phyloP scores from a whole-genome alignment of 2,329 filamentous ascomycete species.

The Colletotrichum godetiae region DNA sequence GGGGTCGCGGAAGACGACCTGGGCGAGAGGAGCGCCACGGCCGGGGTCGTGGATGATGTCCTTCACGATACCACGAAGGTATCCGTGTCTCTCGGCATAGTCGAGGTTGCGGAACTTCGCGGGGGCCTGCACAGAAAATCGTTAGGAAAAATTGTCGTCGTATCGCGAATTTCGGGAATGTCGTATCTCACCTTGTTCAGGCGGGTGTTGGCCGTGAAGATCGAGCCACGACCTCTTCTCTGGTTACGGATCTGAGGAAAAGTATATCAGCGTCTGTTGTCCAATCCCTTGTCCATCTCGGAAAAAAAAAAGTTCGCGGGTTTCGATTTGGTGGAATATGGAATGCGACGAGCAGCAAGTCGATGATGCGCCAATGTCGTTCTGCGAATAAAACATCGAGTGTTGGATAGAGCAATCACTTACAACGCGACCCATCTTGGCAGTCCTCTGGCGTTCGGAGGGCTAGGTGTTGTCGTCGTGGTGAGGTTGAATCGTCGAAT shows the following conservation, averaged over 20 bases:
- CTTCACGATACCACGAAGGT: constrained; percentile 97
- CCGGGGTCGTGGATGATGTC: constrained; percentile 99
- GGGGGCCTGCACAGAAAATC: constrained; percentile 43
- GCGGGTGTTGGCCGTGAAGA: constrained; percentile 82
- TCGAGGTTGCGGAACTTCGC: constrained; percentile 97
- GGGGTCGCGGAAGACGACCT: constrained; percentile 96
- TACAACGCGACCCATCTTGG: constrained; percentile 66
- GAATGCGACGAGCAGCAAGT: constrained; percentile 14
- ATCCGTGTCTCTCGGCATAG: constrained; percentile 96
- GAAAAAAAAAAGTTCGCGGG: constrained; percentile 26
- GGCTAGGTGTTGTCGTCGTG: constrained; percentile 36
- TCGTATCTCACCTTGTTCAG: constrained; percentile 92
- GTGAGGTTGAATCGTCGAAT: constrained; percentile 27
- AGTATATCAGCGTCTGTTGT: constrained; percentile 27
- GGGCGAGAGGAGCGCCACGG: constrained; percentile 97
- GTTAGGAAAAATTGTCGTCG: constrained; percentile 31
- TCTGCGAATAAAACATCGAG: constrained; percentile 2
- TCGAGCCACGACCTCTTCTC: constrained; percentile 70
- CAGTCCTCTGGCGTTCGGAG: constrained; percentile 39
- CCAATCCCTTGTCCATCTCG: neutral
- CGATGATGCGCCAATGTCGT: neutral
- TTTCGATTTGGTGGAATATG: constrained; percentile 16
- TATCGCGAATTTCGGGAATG: neutral
- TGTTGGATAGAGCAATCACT: constrained; percentile 40
- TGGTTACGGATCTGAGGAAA: constrained; percentile 69